A percentile compares a stretch with the other conserved stretches of the same genome.
These are phyloP conservation scores for Tetrapisispora pingtungensis DNA, from an alignment of 805 yeast species.

Conservation along the genomic window DNA sequence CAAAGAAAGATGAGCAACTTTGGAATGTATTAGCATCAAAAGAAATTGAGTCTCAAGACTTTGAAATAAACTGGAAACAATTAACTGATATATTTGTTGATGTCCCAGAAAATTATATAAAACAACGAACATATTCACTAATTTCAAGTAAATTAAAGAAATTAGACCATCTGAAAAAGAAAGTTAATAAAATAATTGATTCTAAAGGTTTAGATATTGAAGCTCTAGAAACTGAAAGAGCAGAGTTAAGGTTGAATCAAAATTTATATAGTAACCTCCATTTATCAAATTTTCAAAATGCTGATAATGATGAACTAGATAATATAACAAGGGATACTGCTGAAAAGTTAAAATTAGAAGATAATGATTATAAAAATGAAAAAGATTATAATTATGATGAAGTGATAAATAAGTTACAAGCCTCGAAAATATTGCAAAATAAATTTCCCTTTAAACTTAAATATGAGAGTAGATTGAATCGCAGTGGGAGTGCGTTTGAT, in stretches of 20 bases:
- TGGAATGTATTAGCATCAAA: conserved; percentile 23
- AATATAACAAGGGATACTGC: too few species aligned
- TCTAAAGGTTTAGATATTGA: neutral
- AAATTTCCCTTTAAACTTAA: conserved; percentile 3
- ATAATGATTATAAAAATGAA: neutral
- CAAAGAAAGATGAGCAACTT: conserved; percentile 25
- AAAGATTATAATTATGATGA: neutral
- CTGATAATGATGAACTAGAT: too few species aligned
- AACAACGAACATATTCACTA: conserved; percentile 22
- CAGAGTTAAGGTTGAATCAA: neutral
- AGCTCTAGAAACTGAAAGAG: neutral
- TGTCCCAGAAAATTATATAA: conserved; percentile 27
- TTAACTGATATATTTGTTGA: conserved; percentile 27
- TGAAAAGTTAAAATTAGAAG: neutral
- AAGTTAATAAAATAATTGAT: neutral
- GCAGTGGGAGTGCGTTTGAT: conserved; percentile 7
- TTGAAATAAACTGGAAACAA: conserved; percentile 24
- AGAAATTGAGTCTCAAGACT: conserved; percentile 13
- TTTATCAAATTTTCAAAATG: too few species aligned
- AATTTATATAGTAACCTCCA: too few species aligned
- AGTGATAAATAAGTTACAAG: conserved; percentile 16
- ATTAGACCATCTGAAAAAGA: neutral
- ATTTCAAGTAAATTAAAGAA: conserved; percentile 19
- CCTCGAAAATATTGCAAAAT: conserved; percentile 19
- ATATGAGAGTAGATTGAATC: neutral